Evolutionary conservation across 2,329 filamentous ascomycete genomes (phyloP).

Genomic region (Aspergillus intermedius): DNA sequence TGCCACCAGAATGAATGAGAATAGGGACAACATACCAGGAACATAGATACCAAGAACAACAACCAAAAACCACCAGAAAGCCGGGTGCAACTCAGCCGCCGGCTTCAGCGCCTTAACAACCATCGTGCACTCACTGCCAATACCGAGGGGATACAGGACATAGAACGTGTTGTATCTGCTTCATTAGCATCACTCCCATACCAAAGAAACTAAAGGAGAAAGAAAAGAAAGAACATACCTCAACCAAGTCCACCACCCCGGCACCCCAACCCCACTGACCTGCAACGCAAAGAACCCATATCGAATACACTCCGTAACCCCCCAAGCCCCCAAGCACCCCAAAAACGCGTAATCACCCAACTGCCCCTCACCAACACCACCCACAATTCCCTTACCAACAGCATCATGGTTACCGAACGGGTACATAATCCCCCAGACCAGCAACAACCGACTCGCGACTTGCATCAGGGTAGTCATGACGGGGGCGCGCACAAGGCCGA

Average conservation of each 20-base stretch:
- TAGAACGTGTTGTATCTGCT: conserved; percentile 77
- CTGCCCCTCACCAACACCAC: conserved; percentile 15
- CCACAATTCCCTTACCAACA: conserved; percentile 48
- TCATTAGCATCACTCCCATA: conserved; percentile 4
- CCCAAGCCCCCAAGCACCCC: conserved; percentile 70
- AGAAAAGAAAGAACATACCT: conserved; percentile 14
- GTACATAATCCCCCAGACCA: conserved; percentile 79
- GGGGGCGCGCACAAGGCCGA: conserved; percentile 79
- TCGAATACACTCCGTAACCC: conserved; percentile 81
- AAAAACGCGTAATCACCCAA: conserved; percentile 38
- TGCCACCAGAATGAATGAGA: background rate
- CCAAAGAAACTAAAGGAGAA: background rate
- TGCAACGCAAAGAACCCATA: conserved; percentile 85
- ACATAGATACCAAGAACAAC: conserved; percentile 68
- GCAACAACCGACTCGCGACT: conserved; percentile 75
- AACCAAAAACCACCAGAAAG: conserved; percentile 56
- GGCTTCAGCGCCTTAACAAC: conserved; percentile 63
- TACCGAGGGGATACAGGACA: conserved; percentile 85
- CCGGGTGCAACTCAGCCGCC: conserved; percentile 47
- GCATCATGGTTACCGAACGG: conserved; percentile 62
- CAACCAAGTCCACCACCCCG: conserved; percentile 62
- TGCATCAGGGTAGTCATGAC: conserved; percentile 83
- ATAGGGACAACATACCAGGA: conserved; percentile 55
- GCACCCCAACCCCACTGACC: conserved; percentile 50
- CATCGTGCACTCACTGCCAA: conserved; percentile 77